Conservation (phyloP, 2,329 filamentous ascomycete genomes). For the Blastomyces gilchristii region DNA sequence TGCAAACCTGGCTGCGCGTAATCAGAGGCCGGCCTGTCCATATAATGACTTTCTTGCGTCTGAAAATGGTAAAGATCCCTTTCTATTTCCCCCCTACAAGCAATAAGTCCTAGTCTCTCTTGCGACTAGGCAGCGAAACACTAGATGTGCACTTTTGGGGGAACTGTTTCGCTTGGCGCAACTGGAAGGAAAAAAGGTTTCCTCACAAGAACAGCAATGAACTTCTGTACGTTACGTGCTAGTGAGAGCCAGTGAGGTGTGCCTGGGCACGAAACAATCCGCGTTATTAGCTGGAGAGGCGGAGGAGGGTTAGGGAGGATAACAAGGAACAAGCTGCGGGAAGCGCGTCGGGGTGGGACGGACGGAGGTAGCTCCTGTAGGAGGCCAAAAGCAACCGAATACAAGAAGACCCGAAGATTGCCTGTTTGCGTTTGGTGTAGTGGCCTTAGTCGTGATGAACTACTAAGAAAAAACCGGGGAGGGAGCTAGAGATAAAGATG, state of each 20-base stretch:
- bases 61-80: slow-evolving; percentile 5
- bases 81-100: slow-evolving; percentile 7
- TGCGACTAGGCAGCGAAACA: slow-evolving; percentile 4
- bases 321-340: background rate
- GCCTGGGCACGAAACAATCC: background rate
- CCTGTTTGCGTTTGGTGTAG: background rate
- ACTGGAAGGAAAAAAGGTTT: slow-evolving; percentile 6
- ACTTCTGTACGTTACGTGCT: slow-evolving; percentile 8
- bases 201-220: slow-evolving; percentile 6
- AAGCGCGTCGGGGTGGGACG: slow-evolving; percentile 1
- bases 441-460: slow-evolving; percentile 2
- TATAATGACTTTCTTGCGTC: slow-evolving; percentile 19
- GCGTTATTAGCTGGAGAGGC: background rate
- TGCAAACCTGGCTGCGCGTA: slow-evolving; percentile 83
- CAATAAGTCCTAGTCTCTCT: background rate
- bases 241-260: slow-evolving; percentile 5
- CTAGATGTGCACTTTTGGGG: slow-evolving; percentile 1
- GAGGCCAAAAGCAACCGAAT: slow-evolving; percentile 1
- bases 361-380: background rate
- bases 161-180: slow-evolving; percentile 2
- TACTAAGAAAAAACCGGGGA: slow-evolving; percentile 2
- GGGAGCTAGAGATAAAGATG: slow-evolving; percentile 6
- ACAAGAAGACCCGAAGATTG: background rate
- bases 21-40: slow-evolving; percentile 57
- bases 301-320: background rate